Evolutionary conservation across 2,329 filamentous ascomycete species (phyloP).

Genomic region (Orbilia brochopaga): DNA sequence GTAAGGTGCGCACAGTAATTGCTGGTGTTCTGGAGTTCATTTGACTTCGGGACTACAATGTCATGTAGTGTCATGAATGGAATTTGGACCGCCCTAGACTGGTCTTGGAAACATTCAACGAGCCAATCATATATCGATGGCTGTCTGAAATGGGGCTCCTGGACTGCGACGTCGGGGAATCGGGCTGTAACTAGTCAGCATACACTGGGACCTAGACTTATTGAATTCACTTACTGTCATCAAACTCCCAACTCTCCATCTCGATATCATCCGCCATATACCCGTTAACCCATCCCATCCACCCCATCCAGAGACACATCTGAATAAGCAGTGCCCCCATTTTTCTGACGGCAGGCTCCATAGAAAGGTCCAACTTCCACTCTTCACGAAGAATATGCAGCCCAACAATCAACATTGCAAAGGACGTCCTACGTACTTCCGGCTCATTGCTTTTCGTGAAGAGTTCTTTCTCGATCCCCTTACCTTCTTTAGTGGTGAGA

Average conservation of each 20-base stretch:
- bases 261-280: slow-evolving; percentile 68
- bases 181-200: slow-evolving; percentile 53
- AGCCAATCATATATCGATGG: slow-evolving; percentile 68
- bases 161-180: slow-evolving; percentile 60
- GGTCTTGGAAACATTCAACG: slow-evolving; percentile 58
- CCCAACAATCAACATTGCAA: slow-evolving; percentile 72
- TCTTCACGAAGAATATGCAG: slow-evolving; percentile 91
- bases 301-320: slow-evolving; percentile 80
- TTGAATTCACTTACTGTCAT: slow-evolving; percentile 59
- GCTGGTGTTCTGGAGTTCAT: slow-evolving; percentile 59
- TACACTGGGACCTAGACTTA: background rate
- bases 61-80: slow-evolving; percentile 64
- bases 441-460: slow-evolving; percentile 69
- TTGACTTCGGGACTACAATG: slow-evolving; percentile 58
- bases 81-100: slow-evolving; percentile 53
- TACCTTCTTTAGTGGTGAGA: slow-evolving; percentile 66
- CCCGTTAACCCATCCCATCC: slow-evolving; percentile 69
- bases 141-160: slow-evolving; percentile 63
- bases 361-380: slow-evolving; percentile 74
- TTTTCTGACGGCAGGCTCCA: slow-evolving; percentile 62
- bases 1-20: slow-evolving; percentile 59
- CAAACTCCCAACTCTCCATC: slow-evolving; percentile 65
- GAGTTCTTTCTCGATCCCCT: slow-evolving; percentile 67
- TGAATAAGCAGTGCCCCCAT: slow-evolving; percentile 80
- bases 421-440: slow-evolving; percentile 63